Conservation (phyloP, 495 filamentous ascomycete genomes). For the Penicillium pulvis region DNA sequence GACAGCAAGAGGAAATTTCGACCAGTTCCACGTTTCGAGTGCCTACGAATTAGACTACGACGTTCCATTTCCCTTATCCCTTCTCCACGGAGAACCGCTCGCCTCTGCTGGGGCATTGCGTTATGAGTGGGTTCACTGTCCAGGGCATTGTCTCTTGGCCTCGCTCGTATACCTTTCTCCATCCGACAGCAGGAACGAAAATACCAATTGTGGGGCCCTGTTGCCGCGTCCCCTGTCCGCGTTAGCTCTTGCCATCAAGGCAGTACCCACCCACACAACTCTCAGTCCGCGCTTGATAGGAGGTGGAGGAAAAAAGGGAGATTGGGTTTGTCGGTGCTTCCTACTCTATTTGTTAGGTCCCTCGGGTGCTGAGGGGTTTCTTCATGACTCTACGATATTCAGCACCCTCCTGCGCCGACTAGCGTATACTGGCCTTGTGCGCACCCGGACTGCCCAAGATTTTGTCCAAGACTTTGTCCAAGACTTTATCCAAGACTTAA, state of each 20-base stretch:
- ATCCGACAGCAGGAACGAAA: not conserved
- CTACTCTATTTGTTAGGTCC: constrained; percentile 22
- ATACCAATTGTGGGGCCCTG: not conserved
- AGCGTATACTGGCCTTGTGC: not conserved
- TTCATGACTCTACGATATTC: not conserved
- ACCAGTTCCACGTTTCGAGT: constrained; percentile 8
- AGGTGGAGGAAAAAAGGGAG: not conserved
- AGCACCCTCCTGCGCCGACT: not conserved
- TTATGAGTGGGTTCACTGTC: not conserved
- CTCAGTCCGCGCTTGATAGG: constrained; percentile 18
- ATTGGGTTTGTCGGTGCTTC: constrained; percentile 7
- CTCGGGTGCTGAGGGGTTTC: not conserved
- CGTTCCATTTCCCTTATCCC: not conserved
- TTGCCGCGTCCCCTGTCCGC: constrained; percentile 1
- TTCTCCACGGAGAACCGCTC: not conserved
- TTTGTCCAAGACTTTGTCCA: too few relatives aligned
- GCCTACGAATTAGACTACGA: not conserved
- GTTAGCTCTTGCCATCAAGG: constrained; percentile 2
- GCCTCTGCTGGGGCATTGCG: not conserved
- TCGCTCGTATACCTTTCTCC: not conserved
- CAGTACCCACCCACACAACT: not conserved
- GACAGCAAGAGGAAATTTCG: constrained; percentile 10
- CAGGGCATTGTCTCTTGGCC: not conserved
- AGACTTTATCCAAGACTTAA: not conserved
- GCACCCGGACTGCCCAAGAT: not conserved